Conservation (phyloP, 495 filamentous ascomycete species). For the Penicillium canariense region DNA sequence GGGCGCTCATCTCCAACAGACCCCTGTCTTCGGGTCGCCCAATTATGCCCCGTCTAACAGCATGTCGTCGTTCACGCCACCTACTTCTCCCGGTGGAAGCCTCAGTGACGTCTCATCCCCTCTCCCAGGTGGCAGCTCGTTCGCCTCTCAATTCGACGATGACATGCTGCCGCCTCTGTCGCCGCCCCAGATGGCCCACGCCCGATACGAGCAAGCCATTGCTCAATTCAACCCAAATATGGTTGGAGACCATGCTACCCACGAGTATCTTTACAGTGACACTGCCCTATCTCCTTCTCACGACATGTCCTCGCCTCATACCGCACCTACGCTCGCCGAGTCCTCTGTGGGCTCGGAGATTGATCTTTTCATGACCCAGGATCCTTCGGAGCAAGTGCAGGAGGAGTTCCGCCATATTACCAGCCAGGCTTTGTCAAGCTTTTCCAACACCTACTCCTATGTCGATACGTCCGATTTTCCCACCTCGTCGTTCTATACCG, state of each 20-base stretch:
- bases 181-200: slow-evolving; percentile 28
- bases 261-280: slow-evolving; percentile 36
- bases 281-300: slow-evolving; percentile 29
- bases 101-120: slow-evolving; percentile 46
- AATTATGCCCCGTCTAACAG: slow-evolving; percentile 42
- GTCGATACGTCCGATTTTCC: slow-evolving; percentile 32
- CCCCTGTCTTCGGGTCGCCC: slow-evolving; percentile 38
- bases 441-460: slow-evolving; percentile 30
- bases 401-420: slow-evolving; percentile 33
- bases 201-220: slow-evolving; percentile 26
- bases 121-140: slow-evolving; percentile 46
- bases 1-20: slow-evolving; percentile 21
- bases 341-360: slow-evolving; percentile 43
- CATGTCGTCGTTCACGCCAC: slow-evolving; percentile 48
- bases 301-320: slow-evolving; percentile 39
- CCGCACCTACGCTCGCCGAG: slow-evolving; percentile 40
- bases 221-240: slow-evolving; percentile 21
- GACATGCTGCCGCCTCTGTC: slow-evolving; percentile 39
- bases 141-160: slow-evolving; percentile 43
- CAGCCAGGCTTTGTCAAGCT: slow-evolving; percentile 29
- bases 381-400: slow-evolving; percentile 34
- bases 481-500: slow-evolving; percentile 36
- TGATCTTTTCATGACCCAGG: slow-evolving; percentile 47
- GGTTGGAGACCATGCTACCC: slow-evolving; percentile 26
- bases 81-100: slow-evolving; percentile 44